Conservation (phyloP, 2,329 filamentous ascomycete species). For the Aspergillus sp. region DNA sequence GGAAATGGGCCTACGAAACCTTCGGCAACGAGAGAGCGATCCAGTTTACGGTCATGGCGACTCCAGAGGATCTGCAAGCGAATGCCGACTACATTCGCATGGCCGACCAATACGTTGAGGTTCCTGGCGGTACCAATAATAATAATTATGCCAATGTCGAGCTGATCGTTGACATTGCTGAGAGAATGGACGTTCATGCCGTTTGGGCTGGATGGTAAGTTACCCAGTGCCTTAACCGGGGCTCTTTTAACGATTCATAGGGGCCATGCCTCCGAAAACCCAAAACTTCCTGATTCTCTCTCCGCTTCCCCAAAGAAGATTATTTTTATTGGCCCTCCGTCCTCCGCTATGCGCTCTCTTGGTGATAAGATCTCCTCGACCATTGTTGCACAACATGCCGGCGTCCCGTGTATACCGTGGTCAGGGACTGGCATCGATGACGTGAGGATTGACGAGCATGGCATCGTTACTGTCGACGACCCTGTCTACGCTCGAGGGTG, state of each 20-base stretch:
- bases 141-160: constrained; percentile 99
- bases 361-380: constrained; percentile 99
- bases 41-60: constrained; percentile 99
- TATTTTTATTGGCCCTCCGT: constrained; percentile 95
- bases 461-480: constrained; percentile 86
- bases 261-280: constrained; percentile 98
- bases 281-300: constrained; percentile 89
- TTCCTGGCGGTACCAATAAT: constrained; percentile 97
- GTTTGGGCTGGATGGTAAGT: constrained; percentile 83
- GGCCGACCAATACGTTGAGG: constrained; percentile 99
- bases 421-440: constrained; percentile 84
- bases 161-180: constrained; percentile 95
- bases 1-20: constrained; percentile 99
- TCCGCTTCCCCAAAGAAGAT: constrained; percentile 97
- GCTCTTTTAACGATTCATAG: background rate
- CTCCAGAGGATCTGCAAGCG: constrained; percentile 90
- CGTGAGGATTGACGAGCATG: constrained; percentile 67
- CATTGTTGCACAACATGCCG: constrained; percentile 94
- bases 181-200: constrained; percentile 96
- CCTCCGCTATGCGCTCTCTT: constrained; percentile 95
- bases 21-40: constrained; percentile 98
- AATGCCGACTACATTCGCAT: constrained; percentile 99
- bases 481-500: constrained; percentile 83
- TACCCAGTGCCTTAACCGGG: background rate
- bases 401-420: constrained; percentile 98